phyloP scores from a whole-genome alignment of 148 eudicot species.

The Amaranthus hypochondriacus region DNA sequence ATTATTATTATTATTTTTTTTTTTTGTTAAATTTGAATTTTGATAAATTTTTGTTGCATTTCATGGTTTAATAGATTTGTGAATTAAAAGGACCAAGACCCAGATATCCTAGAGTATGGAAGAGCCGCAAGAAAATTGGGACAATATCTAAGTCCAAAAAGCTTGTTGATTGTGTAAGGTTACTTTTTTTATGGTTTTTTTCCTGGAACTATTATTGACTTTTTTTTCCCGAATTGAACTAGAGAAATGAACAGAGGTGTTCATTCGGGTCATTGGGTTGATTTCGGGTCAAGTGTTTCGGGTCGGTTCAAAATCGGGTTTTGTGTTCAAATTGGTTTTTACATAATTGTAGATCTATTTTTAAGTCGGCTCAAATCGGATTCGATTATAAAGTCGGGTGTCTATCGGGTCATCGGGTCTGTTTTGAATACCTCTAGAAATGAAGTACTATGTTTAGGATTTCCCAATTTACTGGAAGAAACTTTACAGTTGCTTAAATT shows the following conservation, averaged over 20 bases:
- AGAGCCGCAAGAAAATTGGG: constrained; percentile 61
- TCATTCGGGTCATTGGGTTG: no score
- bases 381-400: no score
- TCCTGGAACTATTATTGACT: not conserved
- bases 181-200: not conserved
- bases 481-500: not conserved
- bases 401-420: no score
- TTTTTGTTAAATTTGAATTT: not conserved
- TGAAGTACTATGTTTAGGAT: not conserved
- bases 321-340: no score
- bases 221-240: not conserved
- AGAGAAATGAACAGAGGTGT: no score
- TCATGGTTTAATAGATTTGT: constrained; percentile 49
- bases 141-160: constrained; percentile 77
- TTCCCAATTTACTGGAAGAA: not conserved
- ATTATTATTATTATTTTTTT: not conserved
- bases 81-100: constrained; percentile 94
- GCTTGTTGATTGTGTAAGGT: constrained; percentile 82
- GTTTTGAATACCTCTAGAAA: no score
- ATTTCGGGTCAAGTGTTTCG: no score
- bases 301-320: no score
- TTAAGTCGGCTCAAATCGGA: no score
- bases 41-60: not conserved
- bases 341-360: no score
- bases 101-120: constrained; percentile 92